phyloP scores from a whole-genome alignment of 345 rosid species.

The Melastoma malabathricum region DNA sequence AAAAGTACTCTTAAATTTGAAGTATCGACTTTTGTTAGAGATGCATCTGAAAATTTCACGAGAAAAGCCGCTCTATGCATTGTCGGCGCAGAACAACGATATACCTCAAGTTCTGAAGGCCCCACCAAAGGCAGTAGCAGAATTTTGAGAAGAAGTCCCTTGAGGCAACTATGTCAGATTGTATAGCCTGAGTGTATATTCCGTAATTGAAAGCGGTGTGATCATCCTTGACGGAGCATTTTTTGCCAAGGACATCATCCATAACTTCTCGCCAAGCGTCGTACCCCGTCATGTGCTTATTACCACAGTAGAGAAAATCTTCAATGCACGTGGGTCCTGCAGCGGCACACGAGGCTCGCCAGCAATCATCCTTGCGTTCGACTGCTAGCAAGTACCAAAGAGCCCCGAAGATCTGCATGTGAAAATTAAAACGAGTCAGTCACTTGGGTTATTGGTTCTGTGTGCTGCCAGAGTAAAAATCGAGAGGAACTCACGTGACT shows the following conservation, averaged over 20 bases:
- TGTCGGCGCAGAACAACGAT: neutral
- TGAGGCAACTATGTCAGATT: constrained; percentile 41
- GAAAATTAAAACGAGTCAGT: too few species aligned
- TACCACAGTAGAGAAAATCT: constrained; percentile 60
- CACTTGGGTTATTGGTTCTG: too few species aligned
- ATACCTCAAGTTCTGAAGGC: constrained; percentile 80
- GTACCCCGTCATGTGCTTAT: constrained; percentile 26
- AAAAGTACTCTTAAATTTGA: neutral
- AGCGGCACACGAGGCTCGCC: constrained; percentile 42
- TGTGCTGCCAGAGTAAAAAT: too few species aligned
- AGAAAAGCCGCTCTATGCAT: neutral
- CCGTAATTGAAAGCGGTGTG: constrained; percentile 42
- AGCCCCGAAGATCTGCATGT: constrained; percentile 58
- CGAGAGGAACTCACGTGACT: constrained; percentile 51
- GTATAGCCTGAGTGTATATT: constrained; percentile 58
- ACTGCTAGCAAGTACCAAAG: constrained; percentile 75
- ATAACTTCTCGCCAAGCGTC: constrained; percentile 40
- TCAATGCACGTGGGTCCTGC: constrained; percentile 22
- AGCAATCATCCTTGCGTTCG: constrained; percentile 65
- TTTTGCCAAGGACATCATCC: constrained; percentile 19
- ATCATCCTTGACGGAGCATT: constrained; percentile 23
- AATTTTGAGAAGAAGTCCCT: constrained; percentile 41
- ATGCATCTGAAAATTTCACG: neutral
- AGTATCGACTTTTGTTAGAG: neutral
- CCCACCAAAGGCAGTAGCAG: constrained; percentile 89